Percentiles rank a stretch among this genome's conserved stretches.
These are phyloP conservation scores for Seiridium unicorne DNA, from an alignment of 2,329 filamentous ascomycete species.

Conservation along the genomic window DNA sequence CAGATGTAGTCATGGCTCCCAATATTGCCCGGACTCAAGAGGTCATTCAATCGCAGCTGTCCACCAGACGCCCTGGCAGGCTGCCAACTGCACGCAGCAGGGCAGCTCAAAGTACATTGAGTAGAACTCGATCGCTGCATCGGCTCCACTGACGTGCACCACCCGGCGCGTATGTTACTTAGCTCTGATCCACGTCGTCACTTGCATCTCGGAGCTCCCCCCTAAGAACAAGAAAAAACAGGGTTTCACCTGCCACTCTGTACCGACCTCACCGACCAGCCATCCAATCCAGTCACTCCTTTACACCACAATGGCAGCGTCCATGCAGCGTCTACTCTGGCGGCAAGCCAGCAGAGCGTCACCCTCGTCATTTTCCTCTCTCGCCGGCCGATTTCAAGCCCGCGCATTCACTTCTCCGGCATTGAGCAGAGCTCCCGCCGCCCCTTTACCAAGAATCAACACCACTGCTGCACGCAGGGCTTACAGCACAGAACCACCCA, in stretches of 20 bases:
- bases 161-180: not conserved
- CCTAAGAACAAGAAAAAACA: not conserved
- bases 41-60: not conserved
- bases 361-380: constrained; percentile 7
- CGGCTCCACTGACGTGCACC: not conserved
- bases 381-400: not conserved
- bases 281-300: not conserved
- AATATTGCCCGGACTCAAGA: not conserved
- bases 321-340: constrained; percentile 20
- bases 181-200: not conserved
- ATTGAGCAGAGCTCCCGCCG: not conserved
- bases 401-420: not conserved
- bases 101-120: not conserved
- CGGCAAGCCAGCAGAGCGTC: constrained; percentile 13
- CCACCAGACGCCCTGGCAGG: not conserved
- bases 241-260: constrained; percentile 1
- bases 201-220: not conserved
- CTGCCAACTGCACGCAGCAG: not conserved
- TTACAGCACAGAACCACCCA: constrained; percentile 43
- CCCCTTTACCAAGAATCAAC: not conserved
- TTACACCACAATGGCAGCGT: constrained; percentile 15
- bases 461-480: constrained; percentile 12
- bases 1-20: not conserved
- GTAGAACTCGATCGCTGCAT: not conserved
- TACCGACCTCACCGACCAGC: not conserved